phyloP scores from a whole-genome alignment of 257 asterid species.

The Pogostemon cablin region DNA sequence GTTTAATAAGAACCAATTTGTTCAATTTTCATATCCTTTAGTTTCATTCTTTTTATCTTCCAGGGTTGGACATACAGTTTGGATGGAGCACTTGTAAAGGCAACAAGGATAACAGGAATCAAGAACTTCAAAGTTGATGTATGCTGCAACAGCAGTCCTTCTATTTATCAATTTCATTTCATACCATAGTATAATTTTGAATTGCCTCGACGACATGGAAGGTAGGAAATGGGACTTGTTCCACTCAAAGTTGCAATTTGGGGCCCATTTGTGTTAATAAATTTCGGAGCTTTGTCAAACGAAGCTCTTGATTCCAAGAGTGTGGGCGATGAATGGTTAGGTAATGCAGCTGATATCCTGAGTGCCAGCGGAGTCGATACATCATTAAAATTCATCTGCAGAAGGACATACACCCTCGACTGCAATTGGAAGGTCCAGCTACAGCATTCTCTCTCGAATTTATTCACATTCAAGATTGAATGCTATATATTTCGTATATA shows the following conservation, averaged over 20 bases:
- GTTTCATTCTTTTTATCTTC: conserved; percentile 15
- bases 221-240: conserved; percentile 82
- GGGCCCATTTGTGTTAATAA: conserved; percentile 87
- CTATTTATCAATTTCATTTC: not conserved
- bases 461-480: not conserved
- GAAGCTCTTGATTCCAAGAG: conserved; percentile 37
- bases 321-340: conserved; percentile 76
- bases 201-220: conserved; percentile 35
- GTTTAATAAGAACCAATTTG: not conserved
- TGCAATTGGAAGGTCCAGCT: conserved; percentile 91
- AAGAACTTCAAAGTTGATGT: conserved; percentile 75
- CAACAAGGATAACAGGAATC: conserved; percentile 73
- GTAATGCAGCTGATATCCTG: conserved; percentile 63
- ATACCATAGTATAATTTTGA: conserved; percentile 11
- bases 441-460: conserved; percentile 21
- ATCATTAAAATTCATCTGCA: conserved; percentile 59
- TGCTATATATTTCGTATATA: no score
- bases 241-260: conserved; percentile 65
- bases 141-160: conserved; percentile 28
- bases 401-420: conserved; percentile 69
- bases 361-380: conserved; percentile 59
- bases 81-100: conserved; percentile 74
- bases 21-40: not conserved
- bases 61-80: conserved; percentile 93
- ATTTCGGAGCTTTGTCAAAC: conserved; percentile 40